Evolutionary conservation across 148 eudicot species (phyloP).

Genomic region (Silene uniflora): DNA sequence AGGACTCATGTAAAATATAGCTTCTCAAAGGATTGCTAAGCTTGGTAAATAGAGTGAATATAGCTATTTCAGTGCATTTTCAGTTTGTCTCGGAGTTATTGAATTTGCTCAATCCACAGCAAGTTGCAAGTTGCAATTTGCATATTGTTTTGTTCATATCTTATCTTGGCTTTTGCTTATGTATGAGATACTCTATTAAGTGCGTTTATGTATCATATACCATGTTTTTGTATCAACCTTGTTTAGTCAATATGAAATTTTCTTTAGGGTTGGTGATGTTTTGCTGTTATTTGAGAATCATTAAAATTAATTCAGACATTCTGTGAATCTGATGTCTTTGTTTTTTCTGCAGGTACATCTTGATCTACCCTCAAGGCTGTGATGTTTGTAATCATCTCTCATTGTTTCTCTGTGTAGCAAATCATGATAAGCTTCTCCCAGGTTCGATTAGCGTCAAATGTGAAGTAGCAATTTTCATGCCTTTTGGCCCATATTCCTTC

Average conservation of each 20-base stretch:
- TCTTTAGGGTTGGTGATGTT: neutral
- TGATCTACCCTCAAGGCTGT: conserved; percentile 93
- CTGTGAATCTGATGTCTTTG: conserved; percentile 6
- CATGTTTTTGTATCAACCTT: too few relatives aligned
- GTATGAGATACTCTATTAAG: neutral
- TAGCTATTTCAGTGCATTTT: neutral
- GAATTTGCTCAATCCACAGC: neutral
- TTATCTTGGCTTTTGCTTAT: neutral
- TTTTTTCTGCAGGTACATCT: conserved; percentile 67
- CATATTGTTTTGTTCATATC: neutral
- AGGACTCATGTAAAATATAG: neutral
- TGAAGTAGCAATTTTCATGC: neutral
- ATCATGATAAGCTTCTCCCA: conserved; percentile 95
- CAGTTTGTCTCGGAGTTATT: neutral
- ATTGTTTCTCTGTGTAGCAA: conserved; percentile 83
- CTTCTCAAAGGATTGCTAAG: neutral
- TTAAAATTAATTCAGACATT: neutral
- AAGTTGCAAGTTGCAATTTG: neutral
- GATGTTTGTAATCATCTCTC: conserved; percentile 97
- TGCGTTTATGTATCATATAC: neutral
- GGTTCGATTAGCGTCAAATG: conserved; percentile 36
- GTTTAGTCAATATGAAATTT: neutral
- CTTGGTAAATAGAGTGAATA: neutral
- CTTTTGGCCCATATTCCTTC: neutral
- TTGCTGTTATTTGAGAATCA: neutral